Base-by-base conservation (phyloP, 768 basidiomycete genomes). In the Boletus barrowsii region DNA sequence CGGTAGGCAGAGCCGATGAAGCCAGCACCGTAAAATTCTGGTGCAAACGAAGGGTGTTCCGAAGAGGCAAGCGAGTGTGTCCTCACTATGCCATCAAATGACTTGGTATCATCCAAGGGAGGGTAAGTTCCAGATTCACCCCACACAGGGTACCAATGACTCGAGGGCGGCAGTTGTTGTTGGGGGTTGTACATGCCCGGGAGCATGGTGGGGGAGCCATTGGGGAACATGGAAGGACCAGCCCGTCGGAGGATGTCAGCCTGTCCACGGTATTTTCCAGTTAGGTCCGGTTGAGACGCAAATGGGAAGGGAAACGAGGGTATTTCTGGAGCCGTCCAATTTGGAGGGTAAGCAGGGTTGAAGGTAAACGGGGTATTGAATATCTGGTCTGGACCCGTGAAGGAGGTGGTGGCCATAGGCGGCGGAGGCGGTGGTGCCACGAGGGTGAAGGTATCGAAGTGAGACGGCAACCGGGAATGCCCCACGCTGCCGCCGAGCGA, bases 201-300 rank as follows among this genome's bases (percentile, higher is more conserved):
- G 7, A 62, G 43, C 40, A 56, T 24, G 17, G 33, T 42, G 6
- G 62, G 6, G 4, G 58, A 30, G 37, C 9, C 41, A 13, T 9
- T 56, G 11, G 61, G 48, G 10, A 61, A 36, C 0, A 50, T 49
- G 5, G 64, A 33, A 40, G 48, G 56, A 33, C 72, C 71, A 1
- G 64, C 53, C 15, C 72, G 75, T n/a, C 70, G 69, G 45, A 80
- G 57, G 5, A 76, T 48, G 11, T 83, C 82, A 1, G 74, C 67
- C 51, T 82, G 76, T 1, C 72, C 68, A 7, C 78, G 74, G 59
- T 79, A 83, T 51, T 80, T 79, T 11, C 72, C 72, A 18, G 74
- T 54, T 58, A 78, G 73, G 35, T 84, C 83, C 0, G 69, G n/a
- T 36, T 67, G 65, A 13, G 63, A 53, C 13, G 61, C 5, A 35